These are phyloP conservation scores for Stentor coeruleus DNA, from an alignment of 73 alveolate genomes.

Conservation along the genomic window DNA sequence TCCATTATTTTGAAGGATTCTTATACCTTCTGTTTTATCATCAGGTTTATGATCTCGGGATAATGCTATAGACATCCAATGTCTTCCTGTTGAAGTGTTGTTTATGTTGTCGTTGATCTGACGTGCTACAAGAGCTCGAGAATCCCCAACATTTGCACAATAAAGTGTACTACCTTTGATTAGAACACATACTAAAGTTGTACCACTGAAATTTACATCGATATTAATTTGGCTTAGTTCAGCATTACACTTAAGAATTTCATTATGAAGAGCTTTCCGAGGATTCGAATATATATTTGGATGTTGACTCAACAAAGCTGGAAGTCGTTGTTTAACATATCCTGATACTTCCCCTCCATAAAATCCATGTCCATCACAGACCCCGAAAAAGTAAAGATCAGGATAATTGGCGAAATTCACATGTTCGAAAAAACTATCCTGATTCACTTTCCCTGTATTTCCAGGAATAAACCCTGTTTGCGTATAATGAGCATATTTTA, in stretches of 20 bases:
- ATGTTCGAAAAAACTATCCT: constrained; percentile 41
- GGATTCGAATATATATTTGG: too few relatives aligned
- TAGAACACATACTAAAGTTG: constrained; percentile 7
- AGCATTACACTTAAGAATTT: background rate
- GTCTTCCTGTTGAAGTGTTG: too few relatives aligned
- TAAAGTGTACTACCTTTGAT: background rate
- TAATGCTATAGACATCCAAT: too few relatives aligned
- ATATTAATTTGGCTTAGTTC: background rate
- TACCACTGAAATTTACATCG: background rate
- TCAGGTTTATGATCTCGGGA: constrained; percentile 82
- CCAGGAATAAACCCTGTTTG: constrained; percentile 42
- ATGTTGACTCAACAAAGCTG: too few relatives aligned
- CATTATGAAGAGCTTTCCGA: too few relatives aligned
- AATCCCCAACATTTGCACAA: constrained; percentile 30
- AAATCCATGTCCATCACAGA: constrained; percentile 87
- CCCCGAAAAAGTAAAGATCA: constrained; percentile 58
- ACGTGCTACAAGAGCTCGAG: constrained; percentile 74
- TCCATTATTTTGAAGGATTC: constrained; percentile 67
- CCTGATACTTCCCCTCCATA: constrained; percentile 73
- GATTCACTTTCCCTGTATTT: constrained; percentile 38
- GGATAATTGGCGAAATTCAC: constrained; percentile 36
- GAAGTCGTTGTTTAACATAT: constrained; percentile 52
- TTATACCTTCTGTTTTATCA: constrained; percentile 56
- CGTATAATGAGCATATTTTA: too few relatives aligned
- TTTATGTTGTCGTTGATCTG: constrained; percentile 49